Conservation (phyloP, 208 protist species). For the Crithidia mellificae region DNA sequence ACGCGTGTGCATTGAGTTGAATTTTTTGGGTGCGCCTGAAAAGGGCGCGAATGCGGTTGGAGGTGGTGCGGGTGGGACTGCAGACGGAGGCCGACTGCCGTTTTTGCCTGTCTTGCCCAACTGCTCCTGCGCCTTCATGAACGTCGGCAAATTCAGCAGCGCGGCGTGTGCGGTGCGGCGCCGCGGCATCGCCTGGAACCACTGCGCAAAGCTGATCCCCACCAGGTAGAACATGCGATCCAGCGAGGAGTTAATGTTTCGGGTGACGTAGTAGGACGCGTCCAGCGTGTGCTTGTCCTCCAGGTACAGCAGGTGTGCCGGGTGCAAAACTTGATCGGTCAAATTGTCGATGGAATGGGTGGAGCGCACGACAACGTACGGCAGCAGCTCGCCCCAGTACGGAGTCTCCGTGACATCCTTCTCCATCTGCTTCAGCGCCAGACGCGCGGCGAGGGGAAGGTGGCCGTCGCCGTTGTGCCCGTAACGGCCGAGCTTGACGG, state of each 20-base stretch:
- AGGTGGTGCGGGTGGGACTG: background rate
- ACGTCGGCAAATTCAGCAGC: constrained; percentile 29
- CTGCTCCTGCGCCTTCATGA: constrained; percentile 23
- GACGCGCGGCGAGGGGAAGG: constrained; percentile 63
- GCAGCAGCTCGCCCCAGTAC: constrained; percentile 78
- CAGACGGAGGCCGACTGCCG: background rate
- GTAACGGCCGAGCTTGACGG: constrained; percentile 78
- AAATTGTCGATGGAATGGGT: constrained; percentile 12
- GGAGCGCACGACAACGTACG: constrained; percentile 68
- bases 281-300: constrained; percentile 43
- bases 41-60: background rate
- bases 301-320: constrained; percentile 50
- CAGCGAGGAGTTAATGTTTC: constrained; percentile 73
- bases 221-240: constrained; percentile 83
- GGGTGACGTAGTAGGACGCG: constrained; percentile 78
- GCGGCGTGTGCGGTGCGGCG: constrained; percentile 30
- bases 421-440: constrained; percentile 66
- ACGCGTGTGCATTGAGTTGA: no score
- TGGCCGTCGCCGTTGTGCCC: constrained; percentile 22
- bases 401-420: constrained; percentile 56
- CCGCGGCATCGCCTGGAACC: constrained; percentile 63
- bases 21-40: background rate
- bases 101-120: background rate
- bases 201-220: constrained; percentile 60
- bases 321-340: constrained; percentile 52